Percentiles rank a stretch among this genome's conserved stretches.
Evolutionary conservation across 352 stramenopile genomes (phyloP).

Genomic region (Ophiocytium majus): DNA sequence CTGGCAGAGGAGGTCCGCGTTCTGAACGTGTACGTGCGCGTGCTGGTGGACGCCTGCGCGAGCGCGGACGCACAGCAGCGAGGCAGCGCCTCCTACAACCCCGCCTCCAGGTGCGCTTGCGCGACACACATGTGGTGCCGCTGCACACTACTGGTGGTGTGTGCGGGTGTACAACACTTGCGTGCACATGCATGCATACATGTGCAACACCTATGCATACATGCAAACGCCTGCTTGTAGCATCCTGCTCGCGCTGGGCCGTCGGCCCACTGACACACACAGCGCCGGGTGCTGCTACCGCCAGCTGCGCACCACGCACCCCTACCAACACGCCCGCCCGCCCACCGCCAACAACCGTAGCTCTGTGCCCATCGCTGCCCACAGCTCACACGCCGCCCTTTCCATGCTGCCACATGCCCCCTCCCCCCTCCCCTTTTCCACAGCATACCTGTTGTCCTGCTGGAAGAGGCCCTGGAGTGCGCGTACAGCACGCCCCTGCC

Average conservation of each 20-base stretch:
- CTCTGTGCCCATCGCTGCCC: not conserved
- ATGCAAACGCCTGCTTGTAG: not conserved
- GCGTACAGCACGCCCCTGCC: not conserved
- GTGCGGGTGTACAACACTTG: no score
- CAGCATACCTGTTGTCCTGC: no score
- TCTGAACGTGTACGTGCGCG: not conserved
- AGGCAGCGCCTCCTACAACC: no score
- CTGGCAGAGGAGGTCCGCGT: not conserved
- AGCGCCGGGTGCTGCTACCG: no score
- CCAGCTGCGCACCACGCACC: not conserved
- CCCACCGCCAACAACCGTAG: not conserved
- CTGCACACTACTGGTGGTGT: no score
- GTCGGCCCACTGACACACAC: no score
- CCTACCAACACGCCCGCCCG: not conserved
- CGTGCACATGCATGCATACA: no score
- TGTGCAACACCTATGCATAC: not conserved
- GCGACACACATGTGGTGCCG: no score
- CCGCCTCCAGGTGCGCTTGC: no score
- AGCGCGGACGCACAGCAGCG: no score
- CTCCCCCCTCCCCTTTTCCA: no score
- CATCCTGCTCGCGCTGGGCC: not conserved
- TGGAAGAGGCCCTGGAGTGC: no score
- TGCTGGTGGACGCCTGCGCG: conserved; percentile 14
- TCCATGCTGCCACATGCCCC: not conserved
- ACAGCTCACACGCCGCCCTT: not conserved